Base-by-base conservation (phyloP, 1,284 basidiomycete genomes). In the Sparassis latifolia region DNA sequence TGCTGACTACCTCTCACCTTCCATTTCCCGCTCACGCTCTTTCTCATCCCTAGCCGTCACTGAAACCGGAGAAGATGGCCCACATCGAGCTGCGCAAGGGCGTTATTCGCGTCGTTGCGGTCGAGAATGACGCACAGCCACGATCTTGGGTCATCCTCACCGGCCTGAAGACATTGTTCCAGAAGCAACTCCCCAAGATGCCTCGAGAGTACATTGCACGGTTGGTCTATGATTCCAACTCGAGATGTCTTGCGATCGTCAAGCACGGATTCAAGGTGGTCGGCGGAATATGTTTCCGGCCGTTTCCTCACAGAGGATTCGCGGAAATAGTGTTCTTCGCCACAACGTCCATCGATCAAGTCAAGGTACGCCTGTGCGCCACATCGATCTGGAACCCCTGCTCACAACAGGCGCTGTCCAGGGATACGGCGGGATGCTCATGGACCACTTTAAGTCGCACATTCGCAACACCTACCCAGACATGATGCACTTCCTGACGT, bases 281-380 rank as follows among this genome's bases (percentile, higher is more conserved):
- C 1, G 97, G 96, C 27, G 97, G 97, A 1, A 99, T 99, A 58
- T 97, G 94, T 60, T 99, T 92, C 68, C 80, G 97, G 33, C 96
- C 97, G 2, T 99, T 99, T 66, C 87, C 93, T 45, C 92, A 92
- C 60, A 82, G 95, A 53, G 86, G 88, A 10, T 99, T 99, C 66
- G 94, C 95, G 30, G 97, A 99, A 68, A 99, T 99, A 60, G 96
- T 98, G 2, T 99, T 99, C 69, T 99, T 98, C 67, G 97, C 97
- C 0, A 97, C 97, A 28, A 90, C 93, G 30, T 93, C 91, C 45
- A 92, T 90, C 4, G 95, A 97, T 68, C 97, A 99, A 75, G 92
- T 97, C 67, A 97, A 97, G 79, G 92, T 93, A 63, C 44, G 74
- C 60, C n/a, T 33, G 40, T 33, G 10, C 33, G 42, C 39, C 33